Percentiles rank a stretch among this genome's conserved stretches.
phyloP scores from a whole-genome alignment of 2,329 filamentous ascomycete genomes.

The Colletotrichum sp. region DNA sequence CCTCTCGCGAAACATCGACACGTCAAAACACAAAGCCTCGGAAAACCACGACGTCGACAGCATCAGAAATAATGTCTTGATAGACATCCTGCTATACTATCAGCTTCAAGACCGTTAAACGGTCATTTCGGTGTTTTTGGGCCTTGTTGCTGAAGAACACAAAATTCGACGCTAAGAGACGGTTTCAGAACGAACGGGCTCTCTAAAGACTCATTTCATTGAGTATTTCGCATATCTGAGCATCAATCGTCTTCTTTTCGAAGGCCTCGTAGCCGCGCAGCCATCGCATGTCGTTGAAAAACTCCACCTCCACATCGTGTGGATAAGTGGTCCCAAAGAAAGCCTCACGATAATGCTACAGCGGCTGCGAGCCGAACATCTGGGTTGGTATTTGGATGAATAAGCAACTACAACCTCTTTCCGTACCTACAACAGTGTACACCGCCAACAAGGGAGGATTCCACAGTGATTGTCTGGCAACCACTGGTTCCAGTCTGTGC shows the following conservation, averaged over 20 bases:
- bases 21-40: neutral
- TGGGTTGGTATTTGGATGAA: neutral
- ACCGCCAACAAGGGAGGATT: neutral
- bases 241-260: neutral
- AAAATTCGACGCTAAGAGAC: neutral
- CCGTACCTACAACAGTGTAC: neutral
- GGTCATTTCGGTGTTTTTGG: neutral
- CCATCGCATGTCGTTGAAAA: neutral
- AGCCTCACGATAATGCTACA: neutral
- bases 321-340: neutral
- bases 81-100: neutral
- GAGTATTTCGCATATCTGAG: neutral
- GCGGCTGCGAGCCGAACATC: neutral
- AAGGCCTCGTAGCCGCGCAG: neutral
- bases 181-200: neutral
- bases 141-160: neutral
- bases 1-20: neutral
- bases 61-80: neutral
- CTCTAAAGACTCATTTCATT: neutral
- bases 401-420: neutral
- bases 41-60: neutral
- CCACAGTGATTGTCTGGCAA: neutral
- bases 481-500: neutral
- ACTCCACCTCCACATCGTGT: neutral
- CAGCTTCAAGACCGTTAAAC: neutral